Base-by-base conservation (phyloP, 176 grass and related monocot species). In the Ensete glaucum region DNA sequence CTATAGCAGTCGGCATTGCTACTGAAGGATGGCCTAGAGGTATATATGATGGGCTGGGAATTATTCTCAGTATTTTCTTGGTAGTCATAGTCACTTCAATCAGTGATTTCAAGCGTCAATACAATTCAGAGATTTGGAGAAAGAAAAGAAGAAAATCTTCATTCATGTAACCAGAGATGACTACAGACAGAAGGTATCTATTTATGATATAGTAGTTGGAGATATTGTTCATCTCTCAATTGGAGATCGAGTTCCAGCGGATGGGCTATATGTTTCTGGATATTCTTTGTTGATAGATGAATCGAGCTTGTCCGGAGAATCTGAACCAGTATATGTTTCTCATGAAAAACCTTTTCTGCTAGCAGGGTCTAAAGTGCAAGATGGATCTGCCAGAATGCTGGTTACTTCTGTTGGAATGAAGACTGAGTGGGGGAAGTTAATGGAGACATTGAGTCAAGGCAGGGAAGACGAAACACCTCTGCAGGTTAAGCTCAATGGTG, bases 401-500 rank as follows among this genome's bases (percentile, higher is more conserved):
- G 84, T 91, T n/a, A 91, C 82, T 21, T 66, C 90, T 72, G 95
- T 98, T 0, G 95, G 95, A 62, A 98, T 98, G 95, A 88, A 69
- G 76, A 98, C 95, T 9, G 95, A 98, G 77, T 98, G 95, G 95
- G 95, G 95, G 72, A 93, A 76, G 64, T 80, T 98, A 87, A 98
- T 93, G 95, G 82, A 86, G n/a, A 98, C 95, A 13, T 80, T 98
- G 81, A 89, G 90, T 65, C 90, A 87, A 54, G 90, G 88, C 80
- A 90, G 95, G 50, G 95, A 98, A 76, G 88, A 98, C 29, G 95
- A 98, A 81, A 98, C 95, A 52, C 95, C 95, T 52, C 79, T 98
- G 71, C 95, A 98, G 79, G 95, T 98, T 72, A 98, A 98, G 66
- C 81, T 98, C 73, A 98, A 98, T 81, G 95, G 95, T 60, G 95